Base-by-base conservation (phyloP, 441 rosid species). In the Flueggea neowawraea region DNA sequence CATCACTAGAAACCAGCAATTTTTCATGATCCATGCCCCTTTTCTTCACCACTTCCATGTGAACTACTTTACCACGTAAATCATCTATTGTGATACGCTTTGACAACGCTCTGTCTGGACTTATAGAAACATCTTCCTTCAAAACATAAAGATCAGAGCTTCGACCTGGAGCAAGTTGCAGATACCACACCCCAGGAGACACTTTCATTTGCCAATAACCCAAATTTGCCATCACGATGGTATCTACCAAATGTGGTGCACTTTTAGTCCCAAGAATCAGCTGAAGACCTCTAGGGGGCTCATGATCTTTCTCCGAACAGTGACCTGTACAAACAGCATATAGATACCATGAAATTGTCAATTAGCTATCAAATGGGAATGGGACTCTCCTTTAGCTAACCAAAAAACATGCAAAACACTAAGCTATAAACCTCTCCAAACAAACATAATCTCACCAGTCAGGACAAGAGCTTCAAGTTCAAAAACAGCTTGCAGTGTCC, bases 121-220 rank as follows among this genome's bases (percentile, higher is more conserved):
- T 79, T 67, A 72, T 87, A 66, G 71, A 86, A 69, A 48, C 80
- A 55, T 75, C 86, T 62, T 78, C 92, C 81, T 78, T 89, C 67
- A 96, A 60, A 68, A 44, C 72, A 67, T 96, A 96, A 59, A 96
- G 83, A 75, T 92, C 96, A 33, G 90, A 88, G 82, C 99, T 96
- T 79, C 98, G 78, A 52, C 97, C 98, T 3, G 96, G 96, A 60
- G 97, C 99, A 78, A 96, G 97, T 82, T 92, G 99, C 62, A 92
- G 82, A 65, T 90, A 86, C 98, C 98, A 96, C 68, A 92, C 91
- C 64, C 99, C 99, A 59, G 98, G 98, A 68, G 92, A 90, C 66
- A 86, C 99, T 84, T 96, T 96, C 98, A 92, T 96, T 78, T 95
- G 99, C 99, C 99, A 96, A 75, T 92, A 96, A 49, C 99, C 99